A percentile compares a stretch with the other conserved stretches of the same genome.
These are phyloP conservation scores for Dichotomopilus funicola DNA, from an alignment of 2,329 filamentous ascomycete species.

Conservation along the genomic window DNA sequence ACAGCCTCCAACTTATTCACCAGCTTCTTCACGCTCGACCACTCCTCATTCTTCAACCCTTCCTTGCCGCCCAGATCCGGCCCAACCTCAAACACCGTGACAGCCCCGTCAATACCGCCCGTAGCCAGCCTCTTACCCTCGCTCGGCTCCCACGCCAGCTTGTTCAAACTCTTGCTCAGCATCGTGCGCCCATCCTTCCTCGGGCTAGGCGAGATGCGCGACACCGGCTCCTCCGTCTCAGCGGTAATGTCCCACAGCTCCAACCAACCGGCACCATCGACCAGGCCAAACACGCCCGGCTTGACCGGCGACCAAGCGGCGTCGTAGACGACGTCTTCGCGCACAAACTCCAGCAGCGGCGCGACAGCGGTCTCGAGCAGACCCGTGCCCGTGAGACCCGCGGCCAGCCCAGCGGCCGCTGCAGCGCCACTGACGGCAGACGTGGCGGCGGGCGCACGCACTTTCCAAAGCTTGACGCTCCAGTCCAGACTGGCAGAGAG, in stretches of 20 bases:
- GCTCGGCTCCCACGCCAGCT: slow-evolving; percentile 84
- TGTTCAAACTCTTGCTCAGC: slow-evolving; percentile 83
- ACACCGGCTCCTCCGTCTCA: slow-evolving; percentile 86
- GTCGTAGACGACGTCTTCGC: slow-evolving; percentile 96
- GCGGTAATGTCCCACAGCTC: slow-evolving; percentile 94
- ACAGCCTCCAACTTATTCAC: slow-evolving; percentile 66
- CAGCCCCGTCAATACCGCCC: slow-evolving; percentile 82
- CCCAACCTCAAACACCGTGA: slow-evolving; percentile 91
- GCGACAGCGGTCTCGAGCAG: slow-evolving; percentile 47
- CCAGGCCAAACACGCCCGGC: slow-evolving; percentile 88
- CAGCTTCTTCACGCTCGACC: slow-evolving; percentile 87
- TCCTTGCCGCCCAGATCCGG: slow-evolving; percentile 78
- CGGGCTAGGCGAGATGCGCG: slow-evolving; percentile 65
- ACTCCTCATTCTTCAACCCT: slow-evolving; percentile 76
- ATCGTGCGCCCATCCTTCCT: slow-evolving; percentile 60
- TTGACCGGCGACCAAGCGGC: slow-evolving; percentile 91
- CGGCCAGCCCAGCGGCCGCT: background rate
- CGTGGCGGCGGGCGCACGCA: slow-evolving; percentile 70
- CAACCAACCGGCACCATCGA: slow-evolving; percentile 85
- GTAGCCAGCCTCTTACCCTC: slow-evolving; percentile 84
- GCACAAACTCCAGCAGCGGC: slow-evolving; percentile 81
- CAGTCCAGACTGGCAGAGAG: slow-evolving; percentile 91
- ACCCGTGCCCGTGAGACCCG: slow-evolving; percentile 24
- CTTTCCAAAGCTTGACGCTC: slow-evolving; percentile 96
- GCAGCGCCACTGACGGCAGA: slow-evolving; percentile 41